Evolutionary conservation across 2,329 filamentous ascomycete genomes (phyloP), one percentile per base, ranked within the genome.

Genomic region (Verticillium tricorpus): DNA sequence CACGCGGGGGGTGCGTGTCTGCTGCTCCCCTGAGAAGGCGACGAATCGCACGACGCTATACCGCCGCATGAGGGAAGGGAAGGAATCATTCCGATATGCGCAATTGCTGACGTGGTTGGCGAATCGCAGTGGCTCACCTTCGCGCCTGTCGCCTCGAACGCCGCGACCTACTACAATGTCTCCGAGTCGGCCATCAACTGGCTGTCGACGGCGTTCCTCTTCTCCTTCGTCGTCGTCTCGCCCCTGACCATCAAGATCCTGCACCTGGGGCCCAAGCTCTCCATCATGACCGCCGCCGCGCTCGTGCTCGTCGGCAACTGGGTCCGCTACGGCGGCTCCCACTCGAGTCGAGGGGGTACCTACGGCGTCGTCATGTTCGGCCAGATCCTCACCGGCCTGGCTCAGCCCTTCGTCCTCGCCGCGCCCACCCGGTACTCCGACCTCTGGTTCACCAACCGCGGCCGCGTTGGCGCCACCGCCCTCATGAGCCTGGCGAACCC

Each of bases 391-490:
- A 92, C 91, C 59, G 95, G 94, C 1, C 82, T 97, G 45, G 88
- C 92, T 1, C 95, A 99, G 72, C 93, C 95, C 0, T 98, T 98
- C 73, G 92, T 96, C 14, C 85, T 98, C 11, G 88, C 90, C 7
- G 92, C 94, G 0, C 94, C 95, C 0, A 94, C 95, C 0, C 83
- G 92, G 64, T 99, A 96, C 76, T 95, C 91, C 60, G 93, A 97
- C 72, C 80, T 97, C 63, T 98, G 95, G 95, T 98, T 98, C 77
- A 93, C 92, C 1, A 88, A 90, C 69, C 79, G 82, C 12, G 94
- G 93, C 8, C 86, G 95, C 60, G 91, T 97, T 14, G 89, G 90
- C 60, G 94, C 94, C 19, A 98, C 94, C 1, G 95, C 94, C 1
- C 71, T 97, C 39, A 89, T 89, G 25, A 93, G 88, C 63, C 77